Percentiles rank a stretch among this genome's conserved stretches.
These are phyloP conservation scores for Dipodascopsis tothii DNA, from an alignment of 805 yeast genomes.

Conservation along the genomic window DNA sequence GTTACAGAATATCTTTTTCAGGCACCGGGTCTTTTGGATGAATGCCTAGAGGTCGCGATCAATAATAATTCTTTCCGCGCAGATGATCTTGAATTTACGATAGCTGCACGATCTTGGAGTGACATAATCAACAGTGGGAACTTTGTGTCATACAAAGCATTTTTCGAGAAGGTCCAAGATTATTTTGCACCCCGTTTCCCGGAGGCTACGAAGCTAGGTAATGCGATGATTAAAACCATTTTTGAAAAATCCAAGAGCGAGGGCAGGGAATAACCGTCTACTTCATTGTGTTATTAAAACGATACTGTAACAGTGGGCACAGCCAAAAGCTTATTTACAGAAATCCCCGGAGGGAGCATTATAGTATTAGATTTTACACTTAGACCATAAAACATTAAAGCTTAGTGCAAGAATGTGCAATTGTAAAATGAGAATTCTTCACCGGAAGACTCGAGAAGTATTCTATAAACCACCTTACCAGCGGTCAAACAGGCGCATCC, in stretches of 20 bases:
- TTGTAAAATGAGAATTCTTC: no score
- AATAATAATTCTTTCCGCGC: slow-evolving; percentile 61
- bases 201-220: slow-evolving; percentile 82
- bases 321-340: no score
- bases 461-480: no score
- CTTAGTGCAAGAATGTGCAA: no score
- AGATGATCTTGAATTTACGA: slow-evolving; percentile 86
- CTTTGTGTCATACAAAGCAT: slow-evolving; percentile 59
- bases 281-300: no score
- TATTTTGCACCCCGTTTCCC: slow-evolving; percentile 81
- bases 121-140: slow-evolving; percentile 68
- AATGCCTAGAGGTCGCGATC: slow-evolving; percentile 66
- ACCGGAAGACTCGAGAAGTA: no score
- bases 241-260: slow-evolving; percentile 33
- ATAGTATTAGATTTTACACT: no score
- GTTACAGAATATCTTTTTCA: slow-evolving; percentile 88
- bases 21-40: slow-evolving; percentile 73
- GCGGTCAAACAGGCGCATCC: no score
- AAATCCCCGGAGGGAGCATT: no score
- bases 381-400: no score
- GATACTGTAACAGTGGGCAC: no score
- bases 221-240: slow-evolving; percentile 85
- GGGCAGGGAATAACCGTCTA: no score
- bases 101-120: slow-evolving; percentile 88
- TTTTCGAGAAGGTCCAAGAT: slow-evolving; percentile 72